Evolutionary conservation across 768 basidiomycete species (phyloP).

Genomic region (Clathrus columnatus): DNA sequence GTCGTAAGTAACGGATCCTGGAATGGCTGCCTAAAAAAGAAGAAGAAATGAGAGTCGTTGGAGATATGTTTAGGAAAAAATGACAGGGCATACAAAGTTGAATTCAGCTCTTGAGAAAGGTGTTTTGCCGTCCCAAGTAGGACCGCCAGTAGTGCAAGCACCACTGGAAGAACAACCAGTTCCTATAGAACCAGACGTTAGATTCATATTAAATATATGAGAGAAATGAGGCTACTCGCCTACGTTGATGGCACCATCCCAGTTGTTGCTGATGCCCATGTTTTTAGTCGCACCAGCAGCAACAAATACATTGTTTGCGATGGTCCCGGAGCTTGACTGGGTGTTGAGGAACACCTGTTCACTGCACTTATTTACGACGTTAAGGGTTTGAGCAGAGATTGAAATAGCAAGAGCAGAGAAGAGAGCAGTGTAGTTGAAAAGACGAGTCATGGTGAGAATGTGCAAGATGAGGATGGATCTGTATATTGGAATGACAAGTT

Average conservation of each 20-base stretch:
- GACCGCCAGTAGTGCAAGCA: slow-evolving; percentile 3
- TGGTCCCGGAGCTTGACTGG: slow-evolving; percentile 21
- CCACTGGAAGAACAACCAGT: background rate
- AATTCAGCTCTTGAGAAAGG: slow-evolving; percentile 5
- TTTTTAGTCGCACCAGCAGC: slow-evolving; percentile 19
- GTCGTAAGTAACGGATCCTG: slow-evolving; percentile 1
- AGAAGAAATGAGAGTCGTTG: background rate
- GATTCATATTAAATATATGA: background rate
- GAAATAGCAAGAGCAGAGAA: slow-evolving; percentile 16
- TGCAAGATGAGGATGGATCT: no score
- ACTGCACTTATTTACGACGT: slow-evolving; percentile 21
- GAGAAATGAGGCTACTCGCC: background rate
- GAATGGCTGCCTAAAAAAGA: background rate
- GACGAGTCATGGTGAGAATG: background rate
- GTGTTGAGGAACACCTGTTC: slow-evolving; percentile 24
- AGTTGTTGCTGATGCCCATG: slow-evolving; percentile 7
- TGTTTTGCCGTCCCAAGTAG: slow-evolving; percentile 2
- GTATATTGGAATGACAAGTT: no score
- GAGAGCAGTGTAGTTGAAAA: slow-evolving; percentile 13
- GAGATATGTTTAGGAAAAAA: no score
- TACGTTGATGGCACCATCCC: slow-evolving; percentile 5
- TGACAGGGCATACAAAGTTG: background rate
- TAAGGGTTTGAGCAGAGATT: slow-evolving; percentile 23
- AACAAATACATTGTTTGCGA: slow-evolving; percentile 22
- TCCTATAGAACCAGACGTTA: background rate